Base-by-base conservation (phyloP, 148 eudicot species). In the Hydrangea macrophylla region DNA sequence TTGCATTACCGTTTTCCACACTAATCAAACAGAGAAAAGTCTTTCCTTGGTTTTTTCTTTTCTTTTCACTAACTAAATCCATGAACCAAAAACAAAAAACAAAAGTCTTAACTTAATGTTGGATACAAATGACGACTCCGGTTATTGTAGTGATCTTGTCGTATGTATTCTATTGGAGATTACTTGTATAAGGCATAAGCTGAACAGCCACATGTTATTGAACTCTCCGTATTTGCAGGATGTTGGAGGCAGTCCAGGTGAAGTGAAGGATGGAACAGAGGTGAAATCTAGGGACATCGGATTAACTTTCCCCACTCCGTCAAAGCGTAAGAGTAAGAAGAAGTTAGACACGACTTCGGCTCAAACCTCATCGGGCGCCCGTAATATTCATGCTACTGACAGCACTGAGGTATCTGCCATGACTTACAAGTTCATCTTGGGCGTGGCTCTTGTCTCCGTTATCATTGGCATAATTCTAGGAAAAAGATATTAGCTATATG, bases 401-500 rank as follows among this genome's bases (percentile, higher is more conserved):
- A 50, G 77, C n/a, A 26, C 81, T 15, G 78, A 79, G 69, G 81
- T 65, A 68, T 77, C 98, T 24, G 31, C 66, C 59, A 69, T 74
- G 69, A 81, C 71, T 59, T 31, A 85, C 48, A 94, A 90, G 84
- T 53, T 88, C 58, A 75, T 88, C 64, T 67, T 90, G 31, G 98
- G 90, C 23, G 83, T 90, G 65, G 96, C 97, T 31, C 60, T 94
- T 59, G 79, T 94, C n/a, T 94, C 99, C 9, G 76, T 94, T 28
- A 70, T 94, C 30, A n/a, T 90, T 56, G 99, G 99, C 54, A 75
- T 91, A 36, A 78, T 90, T 71, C 82, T 94, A 36, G 99, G 97
- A 1, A 94, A 90, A 83, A 76, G 82, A 51, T 94, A 94, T 67
- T 90, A 79, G 70, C 45, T 65, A 62, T 69, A n/a, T n/a, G 64